These are phyloP conservation scores for Claviceps maximensis DNA, from an alignment of 2,329 filamentous ascomycete genomes.

Conservation along the genomic window DNA sequence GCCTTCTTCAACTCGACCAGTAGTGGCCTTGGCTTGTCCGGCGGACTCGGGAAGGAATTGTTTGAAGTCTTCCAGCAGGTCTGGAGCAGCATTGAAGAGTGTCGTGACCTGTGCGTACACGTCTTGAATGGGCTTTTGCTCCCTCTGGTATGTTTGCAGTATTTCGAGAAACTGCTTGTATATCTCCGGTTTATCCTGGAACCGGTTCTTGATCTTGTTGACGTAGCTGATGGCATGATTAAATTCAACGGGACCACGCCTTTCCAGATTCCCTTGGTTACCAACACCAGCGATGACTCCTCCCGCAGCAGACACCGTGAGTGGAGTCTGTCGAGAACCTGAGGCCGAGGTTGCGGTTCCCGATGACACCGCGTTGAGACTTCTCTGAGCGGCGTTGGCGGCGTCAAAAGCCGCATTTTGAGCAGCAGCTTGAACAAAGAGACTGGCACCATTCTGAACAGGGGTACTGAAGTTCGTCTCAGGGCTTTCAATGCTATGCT, in stretches of 20 bases:
- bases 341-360: conserved; percentile 34
- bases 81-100: conserved; percentile 83
- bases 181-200: conserved; percentile 90
- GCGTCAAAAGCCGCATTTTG: conserved; percentile 23
- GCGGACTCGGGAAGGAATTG: conserved; percentile 90
- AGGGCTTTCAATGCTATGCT: conserved; percentile 49
- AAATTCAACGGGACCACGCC: conserved; percentile 90
- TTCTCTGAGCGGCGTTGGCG: conserved; percentile 18
- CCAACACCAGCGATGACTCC: conserved; percentile 47
- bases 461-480: conserved; percentile 49
- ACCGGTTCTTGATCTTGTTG: conserved; percentile 99
- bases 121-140: conserved; percentile 96
- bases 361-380: conserved; percentile 17
- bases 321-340: conserved; percentile 43
- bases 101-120: conserved; percentile 95
- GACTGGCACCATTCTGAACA: conserved; percentile 33
- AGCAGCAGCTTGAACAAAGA: conserved; percentile 31
- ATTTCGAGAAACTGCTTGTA: conserved; percentile 99
- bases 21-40: conserved; percentile 37
- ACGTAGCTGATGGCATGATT: conserved; percentile 99
- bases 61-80: conserved; percentile 95
- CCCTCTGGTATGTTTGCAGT: conserved; percentile 91
- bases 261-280: conserved; percentile 56
- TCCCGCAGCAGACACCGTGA: conserved; percentile 41
- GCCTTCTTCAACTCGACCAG: conserved; percentile 43